phyloP scores from a whole-genome alignment of 768 basidiomycete species.

The Russula dissimulans region DNA sequence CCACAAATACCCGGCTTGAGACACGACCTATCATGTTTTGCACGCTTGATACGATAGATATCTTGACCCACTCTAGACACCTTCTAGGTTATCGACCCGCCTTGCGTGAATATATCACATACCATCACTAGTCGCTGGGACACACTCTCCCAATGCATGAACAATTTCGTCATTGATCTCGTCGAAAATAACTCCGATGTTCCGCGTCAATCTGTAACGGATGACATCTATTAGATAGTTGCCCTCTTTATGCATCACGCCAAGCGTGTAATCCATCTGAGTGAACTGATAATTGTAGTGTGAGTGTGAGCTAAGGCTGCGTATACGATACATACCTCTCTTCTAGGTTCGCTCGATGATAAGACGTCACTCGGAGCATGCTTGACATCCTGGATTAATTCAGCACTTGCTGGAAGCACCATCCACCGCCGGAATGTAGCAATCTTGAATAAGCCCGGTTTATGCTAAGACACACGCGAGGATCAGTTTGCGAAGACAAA shows the following conservation, averaged over 20 bases:
- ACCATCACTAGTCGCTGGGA: no score
- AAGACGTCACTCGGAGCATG: background rate
- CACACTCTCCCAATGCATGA: background rate
- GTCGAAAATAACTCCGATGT: background rate
- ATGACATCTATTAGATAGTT: background rate
- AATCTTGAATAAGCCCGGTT: background rate
- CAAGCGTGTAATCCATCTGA: background rate
- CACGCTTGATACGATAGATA: conserved; percentile 19
- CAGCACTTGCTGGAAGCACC: background rate
- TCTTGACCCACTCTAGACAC: conserved; percentile 29
- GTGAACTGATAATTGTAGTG: background rate
- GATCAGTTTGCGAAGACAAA: background rate
- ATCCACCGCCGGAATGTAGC: background rate
- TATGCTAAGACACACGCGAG: background rate
- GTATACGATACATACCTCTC: background rate
- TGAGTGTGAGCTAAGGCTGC: background rate
- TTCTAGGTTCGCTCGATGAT: background rate
- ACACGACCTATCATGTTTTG: background rate
- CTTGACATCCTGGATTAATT: background rate
- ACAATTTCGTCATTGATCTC: background rate
- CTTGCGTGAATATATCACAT: background rate
- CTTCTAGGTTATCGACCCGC: no score
- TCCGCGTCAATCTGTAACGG: background rate
- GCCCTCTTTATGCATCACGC: background rate
- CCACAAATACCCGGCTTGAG: conserved; percentile 28